Conservation (phyloP, 2,329 filamentous ascomycete genomes). For the Fusarium clavum region DNA sequence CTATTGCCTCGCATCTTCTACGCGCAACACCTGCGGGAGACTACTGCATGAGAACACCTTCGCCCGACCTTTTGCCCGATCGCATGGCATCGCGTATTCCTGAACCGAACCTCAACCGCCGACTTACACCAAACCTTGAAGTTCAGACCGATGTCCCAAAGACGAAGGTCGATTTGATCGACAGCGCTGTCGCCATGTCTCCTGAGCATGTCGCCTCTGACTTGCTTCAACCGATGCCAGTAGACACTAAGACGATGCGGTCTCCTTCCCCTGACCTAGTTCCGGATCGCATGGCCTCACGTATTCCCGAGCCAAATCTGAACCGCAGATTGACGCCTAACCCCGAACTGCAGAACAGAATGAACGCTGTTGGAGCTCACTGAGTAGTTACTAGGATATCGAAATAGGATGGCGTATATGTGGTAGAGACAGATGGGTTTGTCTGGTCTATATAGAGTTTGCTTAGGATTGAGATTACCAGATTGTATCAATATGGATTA, state of each 20-base stretch:
- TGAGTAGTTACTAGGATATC: neutral
- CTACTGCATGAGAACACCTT: slow-evolving; percentile 66
- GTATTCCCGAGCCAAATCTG: slow-evolving; percentile 63
- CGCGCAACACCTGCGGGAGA: slow-evolving; percentile 67
- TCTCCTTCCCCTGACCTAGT: slow-evolving; percentile 69
- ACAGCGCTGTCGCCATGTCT: slow-evolving; percentile 61
- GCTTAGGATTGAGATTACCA: slow-evolving; percentile 12
- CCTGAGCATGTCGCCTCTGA: slow-evolving; percentile 67
- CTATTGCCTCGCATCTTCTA: slow-evolving; percentile 66
- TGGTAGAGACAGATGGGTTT: slow-evolving; percentile 23
- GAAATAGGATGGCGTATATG: neutral
- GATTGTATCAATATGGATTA: slow-evolving; percentile 32
- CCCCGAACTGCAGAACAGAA: slow-evolving; percentile 57
- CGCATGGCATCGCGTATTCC: slow-evolving; percentile 70
- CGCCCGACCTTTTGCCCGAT: slow-evolving; percentile 71
- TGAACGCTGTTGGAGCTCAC: slow-evolving; percentile 43
- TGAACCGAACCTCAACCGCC: slow-evolving; percentile 58
- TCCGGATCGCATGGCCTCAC: slow-evolving; percentile 71
- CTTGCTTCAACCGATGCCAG: slow-evolving; percentile 64
- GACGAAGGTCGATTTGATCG: slow-evolving; percentile 58
- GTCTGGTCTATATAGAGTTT: slow-evolving; percentile 33
- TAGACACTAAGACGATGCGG: slow-evolving; percentile 65
- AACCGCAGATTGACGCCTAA: slow-evolving; percentile 60
- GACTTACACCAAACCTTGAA: slow-evolving; percentile 62
- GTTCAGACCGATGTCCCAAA: slow-evolving; percentile 62